Conservation (phyloP, 441 rosid species). For the Gossypium lobatum region DNA sequence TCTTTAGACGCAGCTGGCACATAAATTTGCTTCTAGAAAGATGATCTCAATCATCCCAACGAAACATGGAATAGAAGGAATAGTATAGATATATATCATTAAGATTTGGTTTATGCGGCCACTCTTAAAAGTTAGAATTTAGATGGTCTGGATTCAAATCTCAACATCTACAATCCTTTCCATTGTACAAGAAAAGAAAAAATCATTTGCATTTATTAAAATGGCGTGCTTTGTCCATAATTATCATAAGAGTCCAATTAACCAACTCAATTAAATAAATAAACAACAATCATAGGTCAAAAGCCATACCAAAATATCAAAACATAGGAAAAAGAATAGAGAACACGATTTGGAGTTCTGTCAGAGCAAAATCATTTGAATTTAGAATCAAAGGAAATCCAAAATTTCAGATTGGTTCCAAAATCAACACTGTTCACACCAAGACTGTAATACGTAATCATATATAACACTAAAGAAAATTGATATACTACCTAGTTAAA, state of each 20-base stretch:
- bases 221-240: slow-evolving; percentile 19
- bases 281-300: background rate
- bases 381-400: background rate
- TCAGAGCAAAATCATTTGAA: background rate
- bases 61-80: background rate
- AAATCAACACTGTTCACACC: background rate
- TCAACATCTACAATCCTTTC: too few relatives aligned
- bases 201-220: slow-evolving; percentile 16
- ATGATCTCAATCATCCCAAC: background rate
- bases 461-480: background rate
- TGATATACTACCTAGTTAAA: background rate
- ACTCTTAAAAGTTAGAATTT: background rate
- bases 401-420: background rate
- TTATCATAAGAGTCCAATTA: slow-evolving; percentile 28
- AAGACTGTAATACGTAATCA: background rate
- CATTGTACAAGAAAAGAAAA: slow-evolving; percentile 10
- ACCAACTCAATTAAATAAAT: slow-evolving; percentile 24
- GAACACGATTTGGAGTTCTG: background rate
- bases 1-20: background rate
- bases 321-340: background rate
- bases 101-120: background rate
- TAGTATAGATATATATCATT: background rate
- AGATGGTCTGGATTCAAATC: background rate
- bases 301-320: background rate
- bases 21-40: background rate